Conservation (phyloP, 2,329 filamentous ascomycete genomes). For the Trichoderma cornu-damae region DNA sequence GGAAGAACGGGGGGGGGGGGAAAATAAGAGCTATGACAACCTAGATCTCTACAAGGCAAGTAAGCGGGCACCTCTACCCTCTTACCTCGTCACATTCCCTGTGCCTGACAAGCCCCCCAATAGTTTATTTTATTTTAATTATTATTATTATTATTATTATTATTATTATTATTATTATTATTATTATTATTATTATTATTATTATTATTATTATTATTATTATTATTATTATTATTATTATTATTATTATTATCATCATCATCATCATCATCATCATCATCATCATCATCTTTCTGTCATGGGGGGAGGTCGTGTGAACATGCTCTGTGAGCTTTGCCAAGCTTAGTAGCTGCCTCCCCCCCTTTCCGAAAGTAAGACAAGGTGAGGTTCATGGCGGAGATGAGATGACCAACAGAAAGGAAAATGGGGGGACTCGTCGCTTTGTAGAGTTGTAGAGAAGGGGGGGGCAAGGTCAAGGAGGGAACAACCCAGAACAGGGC, state of each 20-base stretch:
- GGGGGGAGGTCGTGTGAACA: neutral
- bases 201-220: neutral
- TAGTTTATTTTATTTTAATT: too few relatives aligned
- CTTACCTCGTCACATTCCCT: neutral
- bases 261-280: too few relatives aligned
- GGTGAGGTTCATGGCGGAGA: neutral
- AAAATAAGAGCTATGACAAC: neutral
- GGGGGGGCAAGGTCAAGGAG: neutral
- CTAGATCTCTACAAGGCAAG: neutral
- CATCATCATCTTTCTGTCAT: neutral
- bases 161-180: neutral
- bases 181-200: too few relatives aligned
- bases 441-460: neutral
- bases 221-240: too few relatives aligned
- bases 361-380: neutral
- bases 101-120: neutral
- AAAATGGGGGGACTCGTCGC: neutral
- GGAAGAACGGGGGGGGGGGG: too few relatives aligned
- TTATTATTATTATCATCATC: neutral
- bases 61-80: slow-evolving; percentile 8
- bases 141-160: too few relatives aligned
- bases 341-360: neutral
- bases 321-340: neutral
- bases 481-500: neutral
- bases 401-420: neutral